phyloP scores from a whole-genome alignment of 306 rosid species.

The Cucumis hystrix region DNA sequence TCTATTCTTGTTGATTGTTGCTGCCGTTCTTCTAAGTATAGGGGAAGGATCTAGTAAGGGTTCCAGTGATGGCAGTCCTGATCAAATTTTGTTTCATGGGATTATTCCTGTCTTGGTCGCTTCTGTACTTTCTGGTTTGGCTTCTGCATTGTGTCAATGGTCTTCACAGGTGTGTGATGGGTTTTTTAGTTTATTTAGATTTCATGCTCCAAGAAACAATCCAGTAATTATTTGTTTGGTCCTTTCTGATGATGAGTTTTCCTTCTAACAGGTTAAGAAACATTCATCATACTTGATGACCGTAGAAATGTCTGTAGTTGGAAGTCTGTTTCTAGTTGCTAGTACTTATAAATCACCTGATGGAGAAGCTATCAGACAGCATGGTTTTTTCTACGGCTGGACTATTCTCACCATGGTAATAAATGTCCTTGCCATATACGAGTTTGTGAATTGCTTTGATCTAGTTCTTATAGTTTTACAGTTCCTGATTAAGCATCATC shows the following conservation, averaged over 20 bases:
- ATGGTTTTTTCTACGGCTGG: slow-evolving; percentile 83
- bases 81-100: slow-evolving; percentile 69
- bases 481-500: neutral
- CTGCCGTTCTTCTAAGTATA: slow-evolving; percentile 83
- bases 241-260: slow-evolving; percentile 4
- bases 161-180: slow-evolving; percentile 78
- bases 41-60: slow-evolving; percentile 88
- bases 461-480: neutral
- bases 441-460: neutral
- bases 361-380: slow-evolving; percentile 64
- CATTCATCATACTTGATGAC: slow-evolving; percentile 97
- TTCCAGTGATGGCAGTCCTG: slow-evolving; percentile 35
- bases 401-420: slow-evolving; percentile 71
- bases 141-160: slow-evolving; percentile 96
- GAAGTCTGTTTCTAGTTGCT: slow-evolving; percentile 60
- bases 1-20: slow-evolving; percentile 62
- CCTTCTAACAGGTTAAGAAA: slow-evolving; percentile 64
- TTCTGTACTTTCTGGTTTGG: slow-evolving; percentile 90
- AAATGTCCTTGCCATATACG: neutral
- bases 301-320: slow-evolving; percentile 87
- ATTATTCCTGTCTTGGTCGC: slow-evolving; percentile 82
- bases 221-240: neutral
- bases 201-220: neutral
- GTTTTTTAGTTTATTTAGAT: slow-evolving; percentile 1
- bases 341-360: slow-evolving; percentile 86